Base-by-base conservation (phyloP, 2,329 filamentous ascomycete species). In the Arachnopeziza araneosa region DNA sequence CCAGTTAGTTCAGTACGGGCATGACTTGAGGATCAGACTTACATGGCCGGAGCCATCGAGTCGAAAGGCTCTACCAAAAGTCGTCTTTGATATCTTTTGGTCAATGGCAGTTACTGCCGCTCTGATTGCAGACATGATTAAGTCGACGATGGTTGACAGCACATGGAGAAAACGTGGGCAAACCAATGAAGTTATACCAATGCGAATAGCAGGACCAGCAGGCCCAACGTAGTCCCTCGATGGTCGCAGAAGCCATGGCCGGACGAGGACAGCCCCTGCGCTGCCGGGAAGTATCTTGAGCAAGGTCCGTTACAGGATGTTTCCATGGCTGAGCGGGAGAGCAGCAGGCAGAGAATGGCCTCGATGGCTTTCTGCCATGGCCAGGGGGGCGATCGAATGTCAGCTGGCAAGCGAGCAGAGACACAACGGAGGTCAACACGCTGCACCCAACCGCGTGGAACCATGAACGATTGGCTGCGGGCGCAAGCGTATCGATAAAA, bases 41-140 rank as follows among this genome's bases (percentile, higher is more conserved):
- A 89, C 65, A 64, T 90, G 87, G 55, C 86, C 87, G 51, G 80
- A 85, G n/a, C 85, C 86, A 59, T 85, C 82, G 32, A 91, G 81
- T 55, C 81, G 80, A 71, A 91, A 91, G 60, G 85, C 78, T 54
- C 77, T 78, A 32, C 86, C 86, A 56, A 67, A 72, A 5, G 73
- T 74, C 0, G 78, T 79, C 6, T 36, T 63, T 3, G 65, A 62
- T 7, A 65, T 54, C 36, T 59, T 61, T 17, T 61, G 50, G 44
- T 67, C 57, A 36, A 67, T 23, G 44, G 55, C 51, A 17, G 52
- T 26, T 19, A 64, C 22, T 22, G 26, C 32, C 8, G 61, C 60
- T 19, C 50, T 55, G 22, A 67, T 56, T 14, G 54, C 50, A 55
- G 26, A 57, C 65, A 67, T 67, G 52, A 32, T 57, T 51, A 51